These are phyloP conservation scores for Talaromyces wortmannii DNA, from an alignment of 495 filamentous ascomycete species.

Conservation along the genomic window DNA sequence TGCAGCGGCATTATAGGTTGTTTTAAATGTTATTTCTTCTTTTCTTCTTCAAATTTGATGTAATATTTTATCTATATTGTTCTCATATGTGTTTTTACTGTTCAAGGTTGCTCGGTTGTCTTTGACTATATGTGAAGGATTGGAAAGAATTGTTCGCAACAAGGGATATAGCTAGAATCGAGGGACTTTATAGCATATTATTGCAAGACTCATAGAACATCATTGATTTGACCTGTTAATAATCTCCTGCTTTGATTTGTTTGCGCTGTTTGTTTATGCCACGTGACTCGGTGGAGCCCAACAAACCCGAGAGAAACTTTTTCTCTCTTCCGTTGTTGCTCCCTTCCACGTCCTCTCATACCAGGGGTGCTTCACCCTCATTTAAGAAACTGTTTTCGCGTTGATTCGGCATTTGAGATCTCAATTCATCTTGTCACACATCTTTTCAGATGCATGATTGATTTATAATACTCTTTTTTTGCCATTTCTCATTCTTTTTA, in stretches of 20 bases:
- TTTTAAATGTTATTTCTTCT: slow-evolving; percentile 20
- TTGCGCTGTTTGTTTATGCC: slow-evolving; percentile 8
- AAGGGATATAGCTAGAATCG: too few species aligned
- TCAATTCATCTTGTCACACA: neutral
- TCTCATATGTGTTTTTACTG: neutral
- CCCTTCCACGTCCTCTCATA: slow-evolving; percentile 6
- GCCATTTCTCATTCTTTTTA: slow-evolving; percentile 4
- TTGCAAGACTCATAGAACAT: neutral
- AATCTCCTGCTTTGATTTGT: neutral
- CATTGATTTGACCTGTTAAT: neutral
- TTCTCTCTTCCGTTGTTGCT: slow-evolving; percentile 12
- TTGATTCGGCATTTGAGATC: neutral
- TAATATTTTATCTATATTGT: neutral
- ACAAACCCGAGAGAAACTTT: slow-evolving; percentile 29
- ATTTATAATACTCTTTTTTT: neutral
- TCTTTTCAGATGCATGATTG: slow-evolving; percentile 4
- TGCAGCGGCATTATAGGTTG: slow-evolving; percentile 8
- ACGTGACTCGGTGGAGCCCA: slow-evolving; percentile 21
- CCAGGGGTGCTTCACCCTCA: slow-evolving; percentile 11
- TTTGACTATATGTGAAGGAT: too few species aligned
- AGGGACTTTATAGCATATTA: too few species aligned
- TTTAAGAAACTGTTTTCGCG: slow-evolving; percentile 7
- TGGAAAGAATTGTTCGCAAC: too few species aligned
- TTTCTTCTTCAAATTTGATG: neutral
- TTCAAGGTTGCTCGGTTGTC: too few species aligned